phyloP scores from a whole-genome alignment of 164 flowering plant species.

The Aristolochia californica region DNA sequence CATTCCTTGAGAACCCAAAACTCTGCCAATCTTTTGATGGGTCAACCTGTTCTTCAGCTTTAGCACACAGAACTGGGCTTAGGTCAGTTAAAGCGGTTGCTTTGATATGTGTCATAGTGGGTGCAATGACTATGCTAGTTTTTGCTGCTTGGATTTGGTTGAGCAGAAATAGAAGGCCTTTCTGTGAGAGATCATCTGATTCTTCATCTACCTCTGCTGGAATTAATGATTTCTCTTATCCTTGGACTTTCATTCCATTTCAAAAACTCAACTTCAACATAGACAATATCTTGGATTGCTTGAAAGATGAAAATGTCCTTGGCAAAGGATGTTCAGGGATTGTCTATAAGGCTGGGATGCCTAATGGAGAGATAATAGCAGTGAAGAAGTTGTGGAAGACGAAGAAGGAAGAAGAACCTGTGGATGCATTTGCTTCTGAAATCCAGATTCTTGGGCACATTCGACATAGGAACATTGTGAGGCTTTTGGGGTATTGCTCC shows the following conservation, averaged over 20 bases:
- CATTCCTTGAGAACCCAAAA: slow-evolving; percentile 46
- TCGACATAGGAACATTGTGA: slow-evolving; percentile 71
- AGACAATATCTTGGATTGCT: slow-evolving; percentile 67
- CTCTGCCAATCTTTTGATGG: slow-evolving; percentile 78
- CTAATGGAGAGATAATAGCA: slow-evolving; percentile 75
- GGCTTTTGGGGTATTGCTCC: slow-evolving; percentile 66
- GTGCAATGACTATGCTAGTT: slow-evolving; percentile 37
- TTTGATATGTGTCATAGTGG: slow-evolving; percentile 45
- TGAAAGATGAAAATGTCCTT: slow-evolving; percentile 75
- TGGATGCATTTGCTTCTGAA: slow-evolving; percentile 61
- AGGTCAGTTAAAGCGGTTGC: slow-evolving; percentile 56
- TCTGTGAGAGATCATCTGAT: slow-evolving; percentile 35
- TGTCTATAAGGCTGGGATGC: slow-evolving; percentile 88
- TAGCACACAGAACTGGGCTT: slow-evolving; percentile 24
- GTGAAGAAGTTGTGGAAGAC: slow-evolving; percentile 92
- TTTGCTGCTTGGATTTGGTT: slow-evolving; percentile 57
- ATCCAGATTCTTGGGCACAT: slow-evolving; percentile 71
- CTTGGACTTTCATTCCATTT: slow-evolving; percentile 96
- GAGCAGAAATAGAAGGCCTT: slow-evolving; percentile 35
- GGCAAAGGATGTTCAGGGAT: slow-evolving; percentile 96
- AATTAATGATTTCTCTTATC: slow-evolving; percentile 83
- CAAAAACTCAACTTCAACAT: slow-evolving; percentile 67
- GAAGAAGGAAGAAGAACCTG: slow-evolving; percentile 45
- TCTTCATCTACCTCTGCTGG: slow-evolving; percentile 24
- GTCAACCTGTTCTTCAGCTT: slow-evolving; percentile 53